Evolutionary conservation across 129 eudicot species (phyloP).

Genomic region (Centella asiatica): DNA sequence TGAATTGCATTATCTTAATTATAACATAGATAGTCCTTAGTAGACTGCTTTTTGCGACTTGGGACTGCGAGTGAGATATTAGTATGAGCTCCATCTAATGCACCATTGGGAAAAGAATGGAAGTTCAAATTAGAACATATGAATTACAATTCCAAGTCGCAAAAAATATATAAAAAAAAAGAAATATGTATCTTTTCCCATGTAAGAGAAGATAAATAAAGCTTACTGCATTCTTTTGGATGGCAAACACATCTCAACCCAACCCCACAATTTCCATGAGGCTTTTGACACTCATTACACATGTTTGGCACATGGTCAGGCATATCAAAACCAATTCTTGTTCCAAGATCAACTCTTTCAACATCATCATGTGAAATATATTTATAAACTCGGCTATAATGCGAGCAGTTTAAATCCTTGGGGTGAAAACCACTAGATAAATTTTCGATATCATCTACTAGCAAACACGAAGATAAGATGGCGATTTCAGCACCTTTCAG

Average conservation of each 20-base stretch:
- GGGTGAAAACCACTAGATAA: conserved; percentile 21
- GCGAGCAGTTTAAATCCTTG: conserved; percentile 22
- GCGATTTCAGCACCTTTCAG: background rate
- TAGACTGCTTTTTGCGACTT: no score
- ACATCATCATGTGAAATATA: background rate
- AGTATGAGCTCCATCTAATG: no score
- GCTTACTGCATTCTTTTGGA: conserved; percentile 34
- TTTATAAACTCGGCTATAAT: conserved; percentile 22
- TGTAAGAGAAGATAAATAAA: background rate
- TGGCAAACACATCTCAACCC: conserved; percentile 39
- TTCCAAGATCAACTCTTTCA: conserved; percentile 21
- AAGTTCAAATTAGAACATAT: no score
- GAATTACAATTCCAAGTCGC: no score
- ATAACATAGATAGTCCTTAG: no score
- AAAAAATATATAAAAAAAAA: no score
- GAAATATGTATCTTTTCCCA: no score
- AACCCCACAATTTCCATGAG: conserved; percentile 31
- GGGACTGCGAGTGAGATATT: no score
- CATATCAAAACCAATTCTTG: conserved; percentile 26
- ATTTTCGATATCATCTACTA: conserved; percentile 21
- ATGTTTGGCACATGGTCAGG: conserved; percentile 32
- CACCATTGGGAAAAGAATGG: no score
- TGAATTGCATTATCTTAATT: background rate
- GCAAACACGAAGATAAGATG: conserved; percentile 12
- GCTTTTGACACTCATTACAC: conserved; percentile 30